A percentile compares a stretch with the other conserved stretches of the same genome.
phyloP scores from a whole-genome alignment of 108 stramenopile genomes.

The Skeletonema tropicum region DNA sequence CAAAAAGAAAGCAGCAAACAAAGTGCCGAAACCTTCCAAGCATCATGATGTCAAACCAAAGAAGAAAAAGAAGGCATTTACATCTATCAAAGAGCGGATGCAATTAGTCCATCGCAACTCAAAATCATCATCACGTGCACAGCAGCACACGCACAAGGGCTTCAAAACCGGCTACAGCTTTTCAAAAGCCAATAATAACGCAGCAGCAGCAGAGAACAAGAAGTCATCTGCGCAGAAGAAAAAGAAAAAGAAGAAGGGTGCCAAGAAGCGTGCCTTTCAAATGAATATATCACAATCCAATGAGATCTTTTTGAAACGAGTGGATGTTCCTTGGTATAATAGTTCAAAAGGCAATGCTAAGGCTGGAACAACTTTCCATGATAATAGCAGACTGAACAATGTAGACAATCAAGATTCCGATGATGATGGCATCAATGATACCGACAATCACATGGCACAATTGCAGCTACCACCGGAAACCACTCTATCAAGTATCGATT shows the following conservation, averaged over 20 bases:
- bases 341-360: constrained; percentile 18
- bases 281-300: constrained; percentile 30
- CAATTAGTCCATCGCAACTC: neutral
- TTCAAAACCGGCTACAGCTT: neutral
- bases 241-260: neutral
- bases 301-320: constrained; percentile 7
- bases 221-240: neutral
- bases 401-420: neutral
- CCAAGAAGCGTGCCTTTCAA: constrained; percentile 14
- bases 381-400: neutral
- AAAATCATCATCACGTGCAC: neutral
- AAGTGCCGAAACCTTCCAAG: neutral
- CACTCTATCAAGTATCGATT: constrained; percentile 29
- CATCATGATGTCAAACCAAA: neutral
- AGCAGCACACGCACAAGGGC: neutral
- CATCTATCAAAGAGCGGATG: neutral
- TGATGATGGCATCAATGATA: neutral
- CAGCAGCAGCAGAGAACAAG: neutral
- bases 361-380: neutral
- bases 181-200: neutral
- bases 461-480: constrained; percentile 18
- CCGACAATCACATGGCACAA: neutral
- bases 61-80: constrained; percentile 1
- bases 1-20: constrained; percentile 3
- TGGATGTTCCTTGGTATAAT: constrained; percentile 28